Percentiles rank a stretch among this genome's conserved stretches.
These are phyloP conservation scores for Purpureocillium takamizusanense DNA, from an alignment of 2,329 filamentous ascomycete genomes.

Conservation along the genomic window DNA sequence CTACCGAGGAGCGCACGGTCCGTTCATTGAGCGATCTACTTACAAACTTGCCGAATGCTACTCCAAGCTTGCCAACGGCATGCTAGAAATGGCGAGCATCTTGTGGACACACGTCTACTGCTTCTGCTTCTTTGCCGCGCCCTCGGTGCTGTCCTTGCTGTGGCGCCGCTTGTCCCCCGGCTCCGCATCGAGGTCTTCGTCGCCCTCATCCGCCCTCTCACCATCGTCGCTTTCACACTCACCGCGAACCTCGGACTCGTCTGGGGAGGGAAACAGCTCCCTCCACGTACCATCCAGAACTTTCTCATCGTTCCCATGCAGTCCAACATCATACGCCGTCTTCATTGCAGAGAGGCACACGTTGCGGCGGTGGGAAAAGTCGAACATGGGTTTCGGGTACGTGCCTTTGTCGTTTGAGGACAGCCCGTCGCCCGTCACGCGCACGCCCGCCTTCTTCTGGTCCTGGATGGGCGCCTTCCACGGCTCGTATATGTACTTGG, in stretches of 20 bases:
- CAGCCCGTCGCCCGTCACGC: conserved; percentile 46
- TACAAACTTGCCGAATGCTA: too few relatives aligned
- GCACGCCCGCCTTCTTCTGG: conserved; percentile 59
- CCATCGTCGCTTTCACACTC: conserved; percentile 22
- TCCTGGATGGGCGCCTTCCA: conserved; percentile 63
- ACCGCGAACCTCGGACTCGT: conserved; percentile 30
- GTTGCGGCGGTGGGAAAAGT: conserved; percentile 54
- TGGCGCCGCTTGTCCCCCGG: conserved; percentile 15
- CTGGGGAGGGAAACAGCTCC: conserved; percentile 29
- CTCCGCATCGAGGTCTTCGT: conserved; percentile 12
- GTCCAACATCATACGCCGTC: conserved; percentile 53
- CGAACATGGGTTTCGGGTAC: conserved; percentile 72
- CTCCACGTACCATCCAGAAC: conserved; percentile 53
- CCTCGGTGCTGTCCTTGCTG: conserved; percentile 6
- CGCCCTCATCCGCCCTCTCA: conserved; percentile 18
- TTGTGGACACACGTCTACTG: conserved; percentile 3
- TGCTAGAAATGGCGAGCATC: too few relatives aligned
- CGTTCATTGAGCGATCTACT: too few relatives aligned
- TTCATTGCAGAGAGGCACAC: conserved; percentile 62
- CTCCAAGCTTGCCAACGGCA: not conserved
- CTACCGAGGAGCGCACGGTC: too few relatives aligned
- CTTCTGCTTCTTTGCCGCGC: conserved; percentile 16
- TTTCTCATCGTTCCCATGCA: conserved; percentile 54
- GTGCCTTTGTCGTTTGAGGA: conserved; percentile 31
- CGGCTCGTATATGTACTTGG: conserved; percentile 71